These are phyloP conservation scores for Fraxinus paxiana DNA, from an alignment of 305 asterid genomes.

Conservation along the genomic window DNA sequence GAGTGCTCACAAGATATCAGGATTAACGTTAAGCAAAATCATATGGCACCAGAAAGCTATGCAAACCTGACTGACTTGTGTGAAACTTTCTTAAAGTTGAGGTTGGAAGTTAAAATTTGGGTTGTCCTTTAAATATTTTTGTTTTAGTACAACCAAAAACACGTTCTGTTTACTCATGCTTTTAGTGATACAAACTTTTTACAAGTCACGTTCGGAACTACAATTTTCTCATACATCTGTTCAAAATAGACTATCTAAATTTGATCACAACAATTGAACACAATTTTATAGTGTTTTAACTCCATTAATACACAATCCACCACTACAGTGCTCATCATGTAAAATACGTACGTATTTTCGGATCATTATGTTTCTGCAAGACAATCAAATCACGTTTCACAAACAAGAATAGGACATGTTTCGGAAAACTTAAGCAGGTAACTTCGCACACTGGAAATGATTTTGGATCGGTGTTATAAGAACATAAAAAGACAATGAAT, in stretches of 20 bases:
- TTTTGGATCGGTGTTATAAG: neutral
- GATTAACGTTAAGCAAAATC: neutral
- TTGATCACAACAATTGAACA: neutral
- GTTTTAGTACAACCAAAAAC: neutral
- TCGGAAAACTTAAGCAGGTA: neutral
- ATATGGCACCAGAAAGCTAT: neutral
- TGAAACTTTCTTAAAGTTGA: neutral
- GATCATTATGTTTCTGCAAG: neutral
- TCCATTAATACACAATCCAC: neutral
- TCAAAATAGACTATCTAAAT: neutral
- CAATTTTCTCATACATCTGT: neutral
- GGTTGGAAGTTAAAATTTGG: neutral
- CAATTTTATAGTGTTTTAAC: neutral
- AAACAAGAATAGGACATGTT: neutral
- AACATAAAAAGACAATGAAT: neutral
- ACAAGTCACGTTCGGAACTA: neutral
- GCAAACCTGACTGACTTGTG: neutral
- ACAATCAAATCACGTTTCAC: neutral
- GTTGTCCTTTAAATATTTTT: neutral
- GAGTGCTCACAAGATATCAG: neutral
- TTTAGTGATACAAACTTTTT: neutral
- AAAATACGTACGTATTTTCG: neutral
- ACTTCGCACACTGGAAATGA: neutral
- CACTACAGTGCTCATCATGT: neutral
- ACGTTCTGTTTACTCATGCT: neutral